These are phyloP conservation scores for Arthrobotrys iridis DNA, from an alignment of 2,329 filamentous ascomycete species.

Conservation along the genomic window DNA sequence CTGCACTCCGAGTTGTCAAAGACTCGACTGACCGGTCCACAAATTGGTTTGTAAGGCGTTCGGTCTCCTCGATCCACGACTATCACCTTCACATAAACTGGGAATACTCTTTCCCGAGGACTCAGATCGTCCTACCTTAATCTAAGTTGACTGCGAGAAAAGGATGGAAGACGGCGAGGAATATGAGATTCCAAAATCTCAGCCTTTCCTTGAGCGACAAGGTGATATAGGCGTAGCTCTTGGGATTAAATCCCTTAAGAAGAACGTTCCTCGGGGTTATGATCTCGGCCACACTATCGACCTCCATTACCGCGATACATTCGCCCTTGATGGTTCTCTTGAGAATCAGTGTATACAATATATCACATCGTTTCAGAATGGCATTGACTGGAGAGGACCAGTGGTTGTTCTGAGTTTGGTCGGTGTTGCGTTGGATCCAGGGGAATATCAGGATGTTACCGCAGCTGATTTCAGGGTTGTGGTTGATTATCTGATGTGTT, in stretches of 20 bases:
- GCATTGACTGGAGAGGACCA: not conserved
- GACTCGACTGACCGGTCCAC: too few species aligned
- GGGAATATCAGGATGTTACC: not conserved
- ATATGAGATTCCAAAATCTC: not conserved
- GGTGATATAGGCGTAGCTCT: not conserved
- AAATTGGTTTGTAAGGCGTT: too few species aligned
- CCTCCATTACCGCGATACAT: not conserved
- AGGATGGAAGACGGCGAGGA: not conserved
- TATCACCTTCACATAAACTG: too few species aligned
- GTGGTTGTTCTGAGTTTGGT: not conserved
- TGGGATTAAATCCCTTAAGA: not conserved
- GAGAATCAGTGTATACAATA: not conserved
- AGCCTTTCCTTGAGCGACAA: not conserved
- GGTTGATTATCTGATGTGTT: too few species aligned
- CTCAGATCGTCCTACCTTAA: too few species aligned
- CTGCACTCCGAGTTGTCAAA: too few species aligned
- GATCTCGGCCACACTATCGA: not conserved
- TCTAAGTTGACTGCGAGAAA: not conserved
- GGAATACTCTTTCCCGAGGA: too few species aligned
- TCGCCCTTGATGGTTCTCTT: not conserved
- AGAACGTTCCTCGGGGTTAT: not conserved
- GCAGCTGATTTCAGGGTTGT: too few species aligned
- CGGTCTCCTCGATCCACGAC: too few species aligned
- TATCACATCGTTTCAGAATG: not conserved
- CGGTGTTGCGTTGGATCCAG: not conserved